Evolutionary conservation across 164 flowering plant species (phyloP).

Genomic region (grape (Vitis vinifera)): ASM3070453v1 NC_081806.1:20452501-20453000

Average conservation of each 20-base stretch:
- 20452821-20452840: not conserved
- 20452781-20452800: not conserved
- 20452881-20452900: slow-evolving; percentile 62
- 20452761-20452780: not conserved
- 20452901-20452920: slow-evolving; percentile 58
- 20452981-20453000: slow-evolving; percentile 64
- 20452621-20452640: slow-evolving; percentile 65
- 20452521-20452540: not conserved
- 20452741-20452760: not conserved
- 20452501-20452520: no score
- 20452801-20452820: not conserved
- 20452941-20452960: slow-evolving; percentile 67
- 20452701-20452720: not conserved
- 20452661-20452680: slow-evolving; percentile 79
- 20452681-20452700: slow-evolving; percentile 58
- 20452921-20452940: slow-evolving; percentile 64
- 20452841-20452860: slow-evolving; percentile 58
- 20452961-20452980: slow-evolving; percentile 66
- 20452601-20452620: slow-evolving; percentile 26
- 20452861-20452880: slow-evolving; percentile 72
- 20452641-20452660: slow-evolving; percentile 65
- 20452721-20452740: not conserved
- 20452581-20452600: slow-evolving; percentile 23
- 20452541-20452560: slow-evolving; percentile 55
- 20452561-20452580: slow-evolving; percentile 56